Evolutionary conservation across 257 asterid species (phyloP).

Genomic region (Solanum ossicruentum): DNA sequence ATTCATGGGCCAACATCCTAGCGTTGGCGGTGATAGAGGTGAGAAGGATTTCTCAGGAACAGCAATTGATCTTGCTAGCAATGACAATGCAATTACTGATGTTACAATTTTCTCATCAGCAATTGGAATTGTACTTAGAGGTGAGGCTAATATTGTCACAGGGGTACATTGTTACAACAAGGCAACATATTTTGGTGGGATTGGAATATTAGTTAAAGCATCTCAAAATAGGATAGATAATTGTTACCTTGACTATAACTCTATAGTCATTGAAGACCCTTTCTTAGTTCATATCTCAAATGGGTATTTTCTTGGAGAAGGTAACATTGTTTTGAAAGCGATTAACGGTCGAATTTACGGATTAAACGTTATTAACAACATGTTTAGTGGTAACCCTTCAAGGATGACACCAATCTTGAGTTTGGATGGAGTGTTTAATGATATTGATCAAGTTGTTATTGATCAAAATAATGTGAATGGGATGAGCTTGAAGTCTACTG

Average conservation of each 20-base stretch:
- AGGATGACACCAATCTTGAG: slow-evolving; percentile 23
- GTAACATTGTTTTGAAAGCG: slow-evolving; percentile 38
- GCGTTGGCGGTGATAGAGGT: slow-evolving; percentile 32
- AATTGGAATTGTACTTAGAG: slow-evolving; percentile 29
- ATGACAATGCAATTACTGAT: slow-evolving; percentile 41
- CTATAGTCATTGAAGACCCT: slow-evolving; percentile 48
- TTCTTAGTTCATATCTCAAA: slow-evolving; percentile 22
- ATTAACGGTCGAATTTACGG: slow-evolving; percentile 30
- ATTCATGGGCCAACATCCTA: slow-evolving; percentile 55
- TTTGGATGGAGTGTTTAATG: slow-evolving; percentile 25
- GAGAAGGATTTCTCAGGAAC: slow-evolving; percentile 31
- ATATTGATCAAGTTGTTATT: slow-evolving; percentile 36
- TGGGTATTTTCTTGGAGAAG: slow-evolving; percentile 50
- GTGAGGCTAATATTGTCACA: slow-evolving; percentile 37
- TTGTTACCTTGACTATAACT: slow-evolving; percentile 40
- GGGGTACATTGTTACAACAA: slow-evolving; percentile 56
- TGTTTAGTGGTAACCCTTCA: slow-evolving; percentile 26
- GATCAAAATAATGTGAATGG: slow-evolving; percentile 41
- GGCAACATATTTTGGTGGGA: slow-evolving; percentile 43
- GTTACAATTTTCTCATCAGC: slow-evolving; percentile 47
- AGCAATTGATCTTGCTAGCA: slow-evolving; percentile 47
- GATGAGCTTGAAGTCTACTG: slow-evolving; percentile 43
- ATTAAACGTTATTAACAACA: slow-evolving; percentile 27
- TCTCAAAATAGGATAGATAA: slow-evolving; percentile 36
- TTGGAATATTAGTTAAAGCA: slow-evolving; percentile 36